A percentile compares a stretch with the other conserved stretches of the same genome.
phyloP scores from a whole-genome alignment of 1,139 yeast genomes.

The Candida sojae region DNA sequence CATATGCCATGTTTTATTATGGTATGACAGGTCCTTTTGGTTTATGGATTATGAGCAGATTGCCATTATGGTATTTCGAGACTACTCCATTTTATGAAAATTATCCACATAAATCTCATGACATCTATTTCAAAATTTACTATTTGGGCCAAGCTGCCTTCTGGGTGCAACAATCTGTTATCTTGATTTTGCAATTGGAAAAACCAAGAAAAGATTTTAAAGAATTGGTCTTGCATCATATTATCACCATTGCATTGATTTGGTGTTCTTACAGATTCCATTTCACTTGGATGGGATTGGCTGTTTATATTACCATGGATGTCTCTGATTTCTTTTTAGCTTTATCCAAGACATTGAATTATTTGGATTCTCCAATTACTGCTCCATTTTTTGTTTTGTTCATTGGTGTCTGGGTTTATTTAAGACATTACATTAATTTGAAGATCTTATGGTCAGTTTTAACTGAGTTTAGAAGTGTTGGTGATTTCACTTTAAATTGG shows the following conservation, averaged over 20 bases:
- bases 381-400: conserved; percentile 71
- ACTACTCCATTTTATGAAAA: conserved; percentile 76
- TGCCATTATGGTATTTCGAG: conserved; percentile 87
- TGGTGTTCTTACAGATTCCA: conserved; percentile 93
- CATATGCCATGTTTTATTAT: conserved; percentile 81
- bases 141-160: conserved; percentile 93
- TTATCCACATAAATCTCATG: conserved; percentile 84
- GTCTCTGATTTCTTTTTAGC: conserved; percentile 89
- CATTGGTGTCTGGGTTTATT: conserved; percentile 75
- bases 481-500: conserved; percentile 80
- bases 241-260: conserved; percentile 85
- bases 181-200: conserved; percentile 80
- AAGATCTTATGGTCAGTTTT: conserved; percentile 83
- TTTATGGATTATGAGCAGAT: conserved; percentile 78
- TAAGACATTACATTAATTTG: conserved; percentile 84
- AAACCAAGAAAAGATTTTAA: conserved; percentile 92
- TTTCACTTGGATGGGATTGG: conserved; percentile 93
- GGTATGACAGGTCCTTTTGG: conserved; percentile 86
- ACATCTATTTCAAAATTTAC: conserved; percentile 70
- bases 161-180: conserved; percentile 95
- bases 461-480: conserved; percentile 84
- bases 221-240: conserved; percentile 91
- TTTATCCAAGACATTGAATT: conserved; percentile 78
- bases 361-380: conserved; percentile 66
- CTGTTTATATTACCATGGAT: conserved; percentile 93